Evolutionary conservation across 768 basidiomycete species (phyloP), one percentile per base, ranked within the genome.

Genomic region (Austroboletus festivus): DNA sequence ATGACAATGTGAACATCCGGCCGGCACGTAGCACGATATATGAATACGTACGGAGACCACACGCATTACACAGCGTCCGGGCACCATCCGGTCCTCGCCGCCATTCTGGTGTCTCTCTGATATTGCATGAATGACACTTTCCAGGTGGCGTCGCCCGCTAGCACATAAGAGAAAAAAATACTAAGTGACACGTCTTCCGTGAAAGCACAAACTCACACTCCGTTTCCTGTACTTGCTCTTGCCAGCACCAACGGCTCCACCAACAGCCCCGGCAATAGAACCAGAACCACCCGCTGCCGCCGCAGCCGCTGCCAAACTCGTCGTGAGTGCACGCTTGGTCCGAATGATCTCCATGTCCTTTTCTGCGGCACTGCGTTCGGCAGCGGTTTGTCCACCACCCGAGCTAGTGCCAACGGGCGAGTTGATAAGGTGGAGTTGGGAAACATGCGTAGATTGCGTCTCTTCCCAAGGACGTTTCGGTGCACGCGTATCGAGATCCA

Each of bases 71-170:
- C 58, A 91, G 63, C 8, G 89, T 91, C 60, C 89, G 71, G 21
- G 89, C 88, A 4, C 89, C 89, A 60, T 90, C 89, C 3, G 89
- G 89, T 15, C 89, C 89, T 21, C 88, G 78, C 45, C 89, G 69
- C 89, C 89, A 91, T 65, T 91, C 89, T n/a, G 89, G 89, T 4
- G 89, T 91, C 63, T 91, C 89, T 50, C 85, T 75, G 47, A 89
- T 90, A 68, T 89, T 87, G 64, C 89, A 91, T 26, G 89, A 89
- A 68, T 90, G 86, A 59, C 89, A 91, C 62, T 90, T 89, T 10
- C 88, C 88, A 5, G 89, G 89, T 16, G 89, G 89, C 31, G 85
- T 88, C 38, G 89, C 86, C 56, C 89, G 82, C 89, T 91, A 61
- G 69, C 65, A 63, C 54, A n/a, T n/a, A n/a, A n/a, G n/a, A n/a